phyloP scores from a whole-genome alignment of 768 basidiomycete genomes.

The Lanmaoa pseudosensibilis region DNA sequence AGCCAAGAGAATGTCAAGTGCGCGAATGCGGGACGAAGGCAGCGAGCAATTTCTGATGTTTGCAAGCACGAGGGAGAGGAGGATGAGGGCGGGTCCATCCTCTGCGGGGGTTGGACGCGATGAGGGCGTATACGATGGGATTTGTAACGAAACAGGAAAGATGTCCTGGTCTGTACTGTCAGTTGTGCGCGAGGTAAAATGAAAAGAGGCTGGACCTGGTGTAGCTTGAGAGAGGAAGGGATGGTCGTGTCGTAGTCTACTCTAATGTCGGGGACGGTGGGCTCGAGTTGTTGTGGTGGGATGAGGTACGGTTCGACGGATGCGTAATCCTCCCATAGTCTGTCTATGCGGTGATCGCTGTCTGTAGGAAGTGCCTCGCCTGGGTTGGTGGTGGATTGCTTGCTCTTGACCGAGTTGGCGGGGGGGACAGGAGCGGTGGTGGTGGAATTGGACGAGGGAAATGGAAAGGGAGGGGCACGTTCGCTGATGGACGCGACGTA shows the following conservation, averaged over 20 bases:
- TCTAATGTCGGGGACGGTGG: conserved; percentile 52
- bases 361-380: conserved; percentile 61
- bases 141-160: conserved; percentile 71
- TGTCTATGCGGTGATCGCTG: conserved; percentile 82
- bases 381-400: conserved; percentile 20
- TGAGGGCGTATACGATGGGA: conserved; percentile 47
- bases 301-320: conserved; percentile 71
- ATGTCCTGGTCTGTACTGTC: conserved; percentile 51
- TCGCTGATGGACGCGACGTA: conserved; percentile 84
- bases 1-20: conserved; percentile 83
- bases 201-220: conserved; percentile 47
- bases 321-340: conserved; percentile 86
- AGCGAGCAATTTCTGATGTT: conserved; percentile 86
- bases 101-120: conserved; percentile 59
- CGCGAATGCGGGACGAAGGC: conserved; percentile 83
- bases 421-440: conserved; percentile 32
- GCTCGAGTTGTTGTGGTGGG: conserved; percentile 43
- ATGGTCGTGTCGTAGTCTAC: conserved; percentile 45
- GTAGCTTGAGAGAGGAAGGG: conserved; percentile 50
- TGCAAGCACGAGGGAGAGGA: conserved; percentile 83
- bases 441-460: conserved; percentile 34
- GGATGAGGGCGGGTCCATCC: conserved; percentile 87
- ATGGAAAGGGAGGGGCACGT: conserved; percentile 48
- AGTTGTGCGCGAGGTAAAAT: background rate
- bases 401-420: conserved; percentile 25